A percentile compares a stretch with the other conserved stretches of the same genome.
Evolutionary conservation across 2,329 filamentous ascomycete genomes (phyloP).

Genomic region (Exophiala phaeomuriformis): DNA sequence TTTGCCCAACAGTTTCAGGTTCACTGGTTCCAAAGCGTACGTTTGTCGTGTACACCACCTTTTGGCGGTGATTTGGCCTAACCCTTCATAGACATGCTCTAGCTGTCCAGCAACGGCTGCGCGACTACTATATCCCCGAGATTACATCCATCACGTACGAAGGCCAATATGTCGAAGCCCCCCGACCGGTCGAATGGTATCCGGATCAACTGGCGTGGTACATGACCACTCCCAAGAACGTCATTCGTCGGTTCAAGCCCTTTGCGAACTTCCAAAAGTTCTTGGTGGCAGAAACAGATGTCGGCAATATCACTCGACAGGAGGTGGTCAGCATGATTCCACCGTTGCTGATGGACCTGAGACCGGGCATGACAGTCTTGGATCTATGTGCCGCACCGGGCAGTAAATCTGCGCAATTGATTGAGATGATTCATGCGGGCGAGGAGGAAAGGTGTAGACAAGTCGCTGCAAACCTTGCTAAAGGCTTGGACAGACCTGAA

Average conservation of each 20-base stretch:
- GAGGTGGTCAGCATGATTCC: slow-evolving; percentile 99
- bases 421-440: slow-evolving; percentile 87
- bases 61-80: neutral
- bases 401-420: slow-evolving; percentile 90
- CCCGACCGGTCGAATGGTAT: slow-evolving; percentile 80
- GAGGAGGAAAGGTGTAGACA: slow-evolving; percentile 80
- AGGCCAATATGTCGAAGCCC: slow-evolving; percentile 72
- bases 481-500: slow-evolving; percentile 52
- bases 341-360: slow-evolving; percentile 82
- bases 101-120: slow-evolving; percentile 79
- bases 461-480: slow-evolving; percentile 57
- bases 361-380: slow-evolving; percentile 83
- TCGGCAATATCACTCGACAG: slow-evolving; percentile 95
- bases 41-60: slow-evolving; percentile 21
- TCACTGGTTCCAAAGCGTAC: slow-evolving; percentile 88
- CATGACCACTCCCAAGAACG: slow-evolving; percentile 96
- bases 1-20: slow-evolving; percentile 93
- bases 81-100: slow-evolving; percentile 64
- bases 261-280: slow-evolving; percentile 97
- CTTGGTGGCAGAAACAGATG: slow-evolving; percentile 90
- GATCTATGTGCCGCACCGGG: slow-evolving; percentile 96
- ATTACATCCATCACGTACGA: slow-evolving; percentile 81
- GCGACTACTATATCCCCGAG: slow-evolving; percentile 81
- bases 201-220: slow-evolving; percentile 92
- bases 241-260: slow-evolving; percentile 85